Conservation (phyloP, 495 filamentous ascomycete species). For the Penicillium soppii region DNA sequence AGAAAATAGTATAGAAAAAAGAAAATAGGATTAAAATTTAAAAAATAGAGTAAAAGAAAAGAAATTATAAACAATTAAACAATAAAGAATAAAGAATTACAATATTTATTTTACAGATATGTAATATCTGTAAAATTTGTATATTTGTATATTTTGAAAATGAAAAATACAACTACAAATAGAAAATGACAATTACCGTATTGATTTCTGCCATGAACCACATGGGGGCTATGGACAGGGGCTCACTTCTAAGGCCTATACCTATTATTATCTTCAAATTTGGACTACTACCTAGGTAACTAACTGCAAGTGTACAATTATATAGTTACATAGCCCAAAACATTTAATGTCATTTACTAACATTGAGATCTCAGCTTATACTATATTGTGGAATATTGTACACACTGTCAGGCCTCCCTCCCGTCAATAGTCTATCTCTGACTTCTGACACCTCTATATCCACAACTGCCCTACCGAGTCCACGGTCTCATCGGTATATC, state of each 20-base stretch:
- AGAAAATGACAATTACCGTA: conserved; percentile 5
- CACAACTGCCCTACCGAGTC: conserved; percentile 6
- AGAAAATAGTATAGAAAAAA: conserved; percentile 13
- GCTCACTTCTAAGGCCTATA: too few relatives aligned
- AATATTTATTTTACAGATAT: too few relatives aligned
- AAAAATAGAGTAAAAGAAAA: conserved; percentile 4
- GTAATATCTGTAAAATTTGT: background rate
- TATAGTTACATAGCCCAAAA: too few relatives aligned
- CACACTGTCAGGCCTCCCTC: conserved; percentile 11
- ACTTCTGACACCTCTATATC: conserved; percentile 6
- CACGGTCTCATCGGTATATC: background rate
- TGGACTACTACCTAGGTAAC: too few relatives aligned
- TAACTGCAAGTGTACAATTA: too few relatives aligned
- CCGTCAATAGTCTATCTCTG: conserved; percentile 5
- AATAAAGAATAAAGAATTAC: conserved; percentile 3
- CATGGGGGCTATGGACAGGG: conserved; percentile 4
- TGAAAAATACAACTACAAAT: conserved; percentile 18
- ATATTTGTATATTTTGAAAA: too few relatives aligned
- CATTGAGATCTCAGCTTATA: background rate
- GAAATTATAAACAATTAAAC: background rate
- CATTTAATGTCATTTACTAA: background rate
- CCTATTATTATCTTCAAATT: conserved; percentile 1
- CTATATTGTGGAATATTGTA: too few relatives aligned
- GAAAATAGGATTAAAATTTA: conserved; percentile 6
- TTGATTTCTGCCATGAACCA: conserved; percentile 5